Evolutionary conservation across 2,329 filamentous ascomycete genomes (phyloP), one percentile per base, ranked within the genome.

Genomic region (Aureobasidium sp.): DNA sequence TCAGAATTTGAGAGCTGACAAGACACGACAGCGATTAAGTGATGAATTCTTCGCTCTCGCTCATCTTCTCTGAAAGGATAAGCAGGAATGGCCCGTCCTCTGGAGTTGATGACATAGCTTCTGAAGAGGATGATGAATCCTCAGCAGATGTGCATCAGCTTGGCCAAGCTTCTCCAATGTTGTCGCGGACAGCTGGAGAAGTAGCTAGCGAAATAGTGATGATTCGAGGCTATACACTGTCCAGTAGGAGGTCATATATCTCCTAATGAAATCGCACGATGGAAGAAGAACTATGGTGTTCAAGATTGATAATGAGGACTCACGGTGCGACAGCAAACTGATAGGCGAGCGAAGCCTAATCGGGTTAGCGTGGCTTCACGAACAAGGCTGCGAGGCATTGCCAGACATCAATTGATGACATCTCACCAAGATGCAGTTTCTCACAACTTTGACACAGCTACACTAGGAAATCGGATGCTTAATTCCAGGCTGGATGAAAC

Each of bases 141-240:
- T 47, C 42, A 47, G 30, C 30, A 47, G 42, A 16, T 47, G 37
- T 24, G 34, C 14, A 29, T 27, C 45, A 38, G 12, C 45, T 17
- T 8, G 45, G 38, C 22, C 34, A 49, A 34, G 21, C 38, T 29
- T 34, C 34, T 37, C 45, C 45, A 34, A 38, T 34, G 27, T 49
- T 34, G 45, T 34, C 34, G 29, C 21, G 19, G 25, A 24, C 12
- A 35, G 16, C 3, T 25, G 21, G 10, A 47, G 42, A 35, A 45
- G 42, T 19, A 25, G 29, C 42, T 19, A 25, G 19, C n/a, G n/a
- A n/a, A n/a, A n/a, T n/a, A n/a, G n/a, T n/a, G n/a, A n/a, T n/a
- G n/a, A n/a, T n/a, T n/a, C n/a, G n/a, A n/a, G n/a, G n/a, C n/a
- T n/a, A n/a, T n/a, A n/a, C n/a, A n/a, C n/a, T n/a, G n/a, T n/a